Evolutionary conservation across 768 basidiomycete species (phyloP).

Genomic region (Sarcodon sp.): DNA sequence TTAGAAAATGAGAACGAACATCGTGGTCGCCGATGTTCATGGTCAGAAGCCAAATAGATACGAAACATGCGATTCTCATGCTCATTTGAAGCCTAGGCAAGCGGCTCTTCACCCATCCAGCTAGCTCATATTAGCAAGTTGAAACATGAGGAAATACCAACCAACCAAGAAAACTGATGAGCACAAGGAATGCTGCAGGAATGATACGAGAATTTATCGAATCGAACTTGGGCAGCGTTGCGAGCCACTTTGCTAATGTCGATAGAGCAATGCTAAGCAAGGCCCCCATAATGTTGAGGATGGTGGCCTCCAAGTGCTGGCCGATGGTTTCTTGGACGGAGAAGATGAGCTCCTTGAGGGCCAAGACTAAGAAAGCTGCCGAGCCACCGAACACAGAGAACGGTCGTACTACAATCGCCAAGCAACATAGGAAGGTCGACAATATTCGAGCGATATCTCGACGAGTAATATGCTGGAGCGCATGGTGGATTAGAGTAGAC

Average conservation of each 20-base stretch:
- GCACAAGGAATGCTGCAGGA: conserved; percentile 26
- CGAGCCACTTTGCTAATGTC: conserved; percentile 20
- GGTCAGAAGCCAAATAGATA: conserved; percentile 34
- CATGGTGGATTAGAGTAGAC: no score
- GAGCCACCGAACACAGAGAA: conserved; percentile 25
- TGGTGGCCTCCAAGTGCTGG: conserved; percentile 31
- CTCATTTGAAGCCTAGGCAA: conserved; percentile 30
- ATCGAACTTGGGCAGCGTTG: conserved; percentile 14
- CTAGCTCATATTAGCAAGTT: conserved; percentile 8
- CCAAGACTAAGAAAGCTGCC: conserved; percentile 23
- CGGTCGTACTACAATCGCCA: conserved; percentile 24
- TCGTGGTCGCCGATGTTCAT: conserved; percentile 17
- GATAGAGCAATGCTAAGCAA: conserved; percentile 24
- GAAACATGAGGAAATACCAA: background rate
- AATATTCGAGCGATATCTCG: conserved; percentile 26
- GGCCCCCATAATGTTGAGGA: conserved; percentile 30
- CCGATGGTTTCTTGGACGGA: conserved; percentile 32
- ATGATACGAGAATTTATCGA: conserved; percentile 19
- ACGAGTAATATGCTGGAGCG: background rate
- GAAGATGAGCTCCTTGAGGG: conserved; percentile 34
- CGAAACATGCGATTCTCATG: conserved; percentile 31
- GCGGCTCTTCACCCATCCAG: conserved; percentile 29
- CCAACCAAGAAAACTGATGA: conserved; percentile 25
- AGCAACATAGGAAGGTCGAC: conserved; percentile 29
- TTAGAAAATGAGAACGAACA: conserved; percentile 11